Base-by-base conservation (phyloP, 257 asterid species). In the Nicotiana tomentosiformis region DNA sequence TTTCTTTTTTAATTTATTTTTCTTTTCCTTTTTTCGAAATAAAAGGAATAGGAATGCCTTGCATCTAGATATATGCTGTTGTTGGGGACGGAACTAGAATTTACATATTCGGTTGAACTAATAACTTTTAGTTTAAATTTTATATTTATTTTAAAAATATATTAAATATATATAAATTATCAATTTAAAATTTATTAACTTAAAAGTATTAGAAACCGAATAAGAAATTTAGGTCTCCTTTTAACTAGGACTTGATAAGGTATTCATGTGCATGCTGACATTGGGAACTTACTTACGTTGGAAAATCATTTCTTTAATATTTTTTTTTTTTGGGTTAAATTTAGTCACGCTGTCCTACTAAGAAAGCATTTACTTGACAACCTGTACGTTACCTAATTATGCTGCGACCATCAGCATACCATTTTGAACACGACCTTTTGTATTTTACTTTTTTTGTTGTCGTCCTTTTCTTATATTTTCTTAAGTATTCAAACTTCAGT, bases 181-280 rank as follows among this genome's bases (percentile, higher is more conserved):
- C 9, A 43, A 43, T 43, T 43, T 43, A 43, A 43, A 43, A 43
- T 2, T 3, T 43, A 43, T 43, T 43, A 43, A 0, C 4, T 9
- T 43, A 9, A 43, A 43, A 43, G 0, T 1, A 43, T 43, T 43
- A 43, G 11, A 43, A 43, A 8, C 6, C 1, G 1, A 43, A 43
- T 11, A 43, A 74, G 43, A 74, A 49, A 74, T 49, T 49, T 49
- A 74, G 62, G 80, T 26, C 7, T 16, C 4, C 37, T 20, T 43
- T 72, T 20, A 20, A 72, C 37, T 20, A 43, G 46, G 26, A 39
- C 35, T 70, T 43, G 79, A 49, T 49, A 46, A 74, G 23, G 62
- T 14, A 23, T 32, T 66, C 51, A 74, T 5, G 80, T 74, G 62
- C 80, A 49, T 74, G 62, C 43, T 74, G 80, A 74, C 62, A 74